phyloP scores from a whole-genome alignment of 2,329 filamentous ascomycete species.

The Colletotrichum simmondsii region DNA sequence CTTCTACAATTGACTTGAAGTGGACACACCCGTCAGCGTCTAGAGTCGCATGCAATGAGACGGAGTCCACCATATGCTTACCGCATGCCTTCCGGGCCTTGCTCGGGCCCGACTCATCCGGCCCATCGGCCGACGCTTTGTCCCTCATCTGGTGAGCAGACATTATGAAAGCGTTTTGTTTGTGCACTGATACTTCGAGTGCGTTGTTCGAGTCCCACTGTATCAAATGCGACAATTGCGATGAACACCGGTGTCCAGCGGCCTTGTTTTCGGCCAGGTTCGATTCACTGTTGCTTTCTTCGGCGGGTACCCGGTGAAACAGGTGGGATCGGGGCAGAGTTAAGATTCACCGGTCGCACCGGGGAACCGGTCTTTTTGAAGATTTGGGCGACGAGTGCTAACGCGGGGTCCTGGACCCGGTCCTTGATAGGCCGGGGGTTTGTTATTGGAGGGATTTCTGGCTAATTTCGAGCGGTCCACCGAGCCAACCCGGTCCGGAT shows the following conservation, averaged over 20 bases:
- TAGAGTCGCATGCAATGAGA: background rate
- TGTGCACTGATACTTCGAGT: background rate
- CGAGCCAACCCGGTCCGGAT: constrained; percentile 16
- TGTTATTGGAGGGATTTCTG: constrained; percentile 27
- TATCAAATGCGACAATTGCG: background rate
- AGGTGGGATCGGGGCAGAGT: constrained; percentile 11
- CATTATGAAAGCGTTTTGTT: background rate
- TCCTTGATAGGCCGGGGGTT: constrained; percentile 11
- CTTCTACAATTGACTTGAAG: constrained; percentile 40
- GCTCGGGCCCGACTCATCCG: constrained; percentile 30
- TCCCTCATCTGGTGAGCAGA: background rate
- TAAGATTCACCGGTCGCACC: constrained; percentile 29
- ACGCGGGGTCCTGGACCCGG: constrained; percentile 10
- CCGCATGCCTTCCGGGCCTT: constrained; percentile 45
- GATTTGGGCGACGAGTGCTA: background rate
- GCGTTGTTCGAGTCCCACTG: background rate
- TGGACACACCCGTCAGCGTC: constrained; percentile 15
- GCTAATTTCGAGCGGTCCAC: constrained; percentile 18
- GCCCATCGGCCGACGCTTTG: constrained; percentile 2
- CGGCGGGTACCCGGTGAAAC: constrained; percentile 15
- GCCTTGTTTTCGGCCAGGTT: background rate
- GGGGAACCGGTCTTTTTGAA: constrained; percentile 24
- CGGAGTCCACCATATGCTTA: constrained; percentile 33
- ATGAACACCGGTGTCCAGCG: background rate
- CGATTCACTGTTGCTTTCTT: background rate